Evolutionary conservation across 352 stramenopile species (phyloP).

Genomic region (Phytophthora cajani): DNA sequence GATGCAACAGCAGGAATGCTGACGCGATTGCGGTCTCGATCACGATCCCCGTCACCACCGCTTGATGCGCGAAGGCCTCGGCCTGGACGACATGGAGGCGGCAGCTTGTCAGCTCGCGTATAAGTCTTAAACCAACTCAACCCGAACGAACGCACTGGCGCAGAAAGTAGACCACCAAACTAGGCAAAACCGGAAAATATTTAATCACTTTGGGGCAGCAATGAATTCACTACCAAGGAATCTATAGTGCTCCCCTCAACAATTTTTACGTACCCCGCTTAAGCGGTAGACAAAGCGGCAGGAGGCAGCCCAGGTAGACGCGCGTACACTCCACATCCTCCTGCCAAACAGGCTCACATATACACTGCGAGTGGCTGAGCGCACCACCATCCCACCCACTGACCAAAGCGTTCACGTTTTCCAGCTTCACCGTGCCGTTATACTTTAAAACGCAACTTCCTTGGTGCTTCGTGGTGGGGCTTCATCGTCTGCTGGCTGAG

Average conservation of each 20-base stretch:
- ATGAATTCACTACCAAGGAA: conserved; percentile 31
- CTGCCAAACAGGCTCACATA: conserved; percentile 34
- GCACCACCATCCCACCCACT: conserved; percentile 8
- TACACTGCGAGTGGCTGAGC: conserved; percentile 27
- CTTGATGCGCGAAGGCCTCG: conserved; percentile 12
- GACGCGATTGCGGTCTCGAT: conserved; percentile 2
- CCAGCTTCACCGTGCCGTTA: conserved; percentile 24
- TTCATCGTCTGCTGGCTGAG: conserved; percentile 37
- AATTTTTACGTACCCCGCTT: conserved; percentile 36
- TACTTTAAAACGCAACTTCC: conserved; percentile 85
- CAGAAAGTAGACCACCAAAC: conserved; percentile 17
- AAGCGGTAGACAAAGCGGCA: conserved; percentile 24
- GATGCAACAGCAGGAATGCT: conserved; percentile 5
- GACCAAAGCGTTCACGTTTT: conserved; percentile 21
- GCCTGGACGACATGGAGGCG: conserved; percentile 5
- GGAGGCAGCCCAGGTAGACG: conserved; percentile 18
- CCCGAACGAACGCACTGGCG: not conserved
- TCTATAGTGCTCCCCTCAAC: conserved; percentile 24
- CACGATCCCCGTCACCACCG: conserved; percentile 14
- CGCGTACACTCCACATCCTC: conserved; percentile 22
- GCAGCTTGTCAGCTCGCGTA: conserved; percentile 27
- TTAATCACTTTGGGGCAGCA: conserved; percentile 38
- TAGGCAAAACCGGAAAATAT: conserved; percentile 45
- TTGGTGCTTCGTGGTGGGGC: conserved; percentile 48
- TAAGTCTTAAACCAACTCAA: conserved; percentile 1